Evolutionary conservation across 2,329 filamentous ascomycete genomes (phyloP).

Genomic region (Lachnellula cervina): DNA sequence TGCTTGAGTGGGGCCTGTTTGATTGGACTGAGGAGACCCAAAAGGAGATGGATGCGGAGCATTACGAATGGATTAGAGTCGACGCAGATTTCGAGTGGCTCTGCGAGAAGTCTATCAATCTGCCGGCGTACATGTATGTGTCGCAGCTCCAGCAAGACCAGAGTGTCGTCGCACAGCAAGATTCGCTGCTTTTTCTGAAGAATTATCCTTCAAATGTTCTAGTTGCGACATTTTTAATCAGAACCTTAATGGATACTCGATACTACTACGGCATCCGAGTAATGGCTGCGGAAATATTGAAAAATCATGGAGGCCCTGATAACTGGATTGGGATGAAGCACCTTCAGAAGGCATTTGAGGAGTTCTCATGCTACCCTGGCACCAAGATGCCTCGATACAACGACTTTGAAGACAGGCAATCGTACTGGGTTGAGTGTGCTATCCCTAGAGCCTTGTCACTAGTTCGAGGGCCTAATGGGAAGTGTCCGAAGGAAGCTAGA

Average conservation of each 20-base stretch:
- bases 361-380: conserved; percentile 79
- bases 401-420: conserved; percentile 81
- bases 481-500: conserved; percentile 73
- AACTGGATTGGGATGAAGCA: conserved; percentile 79
- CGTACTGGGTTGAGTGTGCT: conserved; percentile 78
- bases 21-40: conserved; percentile 92
- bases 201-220: conserved; percentile 66
- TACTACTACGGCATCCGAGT: conserved; percentile 93
- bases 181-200: conserved; percentile 71
- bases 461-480: conserved; percentile 69
- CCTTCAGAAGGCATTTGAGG: conserved; percentile 77
- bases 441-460: conserved; percentile 77
- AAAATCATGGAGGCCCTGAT: conserved; percentile 68
- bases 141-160: conserved; percentile 96
- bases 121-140: conserved; percentile 96
- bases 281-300: conserved; percentile 74
- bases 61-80: conserved; percentile 97
- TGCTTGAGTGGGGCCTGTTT: conserved; percentile 74
- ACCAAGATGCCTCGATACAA: conserved; percentile 80
- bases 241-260: conserved; percentile 83
- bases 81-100: conserved; percentile 99
- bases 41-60: conserved; percentile 87
- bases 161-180: conserved; percentile 84
- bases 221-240: conserved; percentile 80
- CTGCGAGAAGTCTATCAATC: conserved; percentile 70